Percentiles rank a stretch among this genome's conserved stretches.
Evolutionary conservation across 176 grass and related monocot genomes (phyloP).

Genomic region (Bonia amplexicaulis): DNA sequence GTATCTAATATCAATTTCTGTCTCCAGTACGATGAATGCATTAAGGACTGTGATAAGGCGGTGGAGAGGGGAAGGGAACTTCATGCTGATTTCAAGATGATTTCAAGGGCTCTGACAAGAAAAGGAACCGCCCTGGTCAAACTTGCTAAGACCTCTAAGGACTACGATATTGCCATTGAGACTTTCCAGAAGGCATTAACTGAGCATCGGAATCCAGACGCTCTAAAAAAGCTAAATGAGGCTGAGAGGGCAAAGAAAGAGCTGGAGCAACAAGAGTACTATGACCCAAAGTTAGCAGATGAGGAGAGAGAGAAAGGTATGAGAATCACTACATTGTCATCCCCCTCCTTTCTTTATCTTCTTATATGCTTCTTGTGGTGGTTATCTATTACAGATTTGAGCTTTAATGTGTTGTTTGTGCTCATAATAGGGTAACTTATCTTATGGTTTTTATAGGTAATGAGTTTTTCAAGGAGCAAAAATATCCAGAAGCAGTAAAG

Average conservation of each 20-base stretch:
- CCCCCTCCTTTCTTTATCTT: neutral
- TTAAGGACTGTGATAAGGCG: constrained; percentile 92
- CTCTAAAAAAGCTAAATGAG: constrained; percentile 84
- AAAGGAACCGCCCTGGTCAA: constrained; percentile 93
- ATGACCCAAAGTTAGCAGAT: constrained; percentile 81
- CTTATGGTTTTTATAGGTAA: constrained; percentile 56
- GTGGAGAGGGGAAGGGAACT: constrained; percentile 97
- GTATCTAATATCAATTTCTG: constrained; percentile 5
- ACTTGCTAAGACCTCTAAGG: constrained; percentile 79
- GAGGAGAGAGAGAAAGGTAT: constrained; percentile 98
- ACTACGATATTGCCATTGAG: constrained; percentile 79
- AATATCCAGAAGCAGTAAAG: constrained; percentile 90
- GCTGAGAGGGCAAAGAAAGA: constrained; percentile 96
- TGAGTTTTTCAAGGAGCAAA: constrained; percentile 85
- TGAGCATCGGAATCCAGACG: constrained; percentile 94
- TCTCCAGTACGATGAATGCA: constrained; percentile 82
- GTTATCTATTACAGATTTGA: neutral
- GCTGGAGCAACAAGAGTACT: constrained; percentile 93
- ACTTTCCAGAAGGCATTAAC: constrained; percentile 94
- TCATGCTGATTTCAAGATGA: constrained; percentile 92
- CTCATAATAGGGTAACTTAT: neutral
- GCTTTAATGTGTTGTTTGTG: neutral
- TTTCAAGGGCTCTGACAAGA: constrained; percentile 91
- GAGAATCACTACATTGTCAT: neutral
- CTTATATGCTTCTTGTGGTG: neutral